Conservation (phyloP, 352 stramenopile genomes). For the Thalassiosira mediterranea region DNA sequence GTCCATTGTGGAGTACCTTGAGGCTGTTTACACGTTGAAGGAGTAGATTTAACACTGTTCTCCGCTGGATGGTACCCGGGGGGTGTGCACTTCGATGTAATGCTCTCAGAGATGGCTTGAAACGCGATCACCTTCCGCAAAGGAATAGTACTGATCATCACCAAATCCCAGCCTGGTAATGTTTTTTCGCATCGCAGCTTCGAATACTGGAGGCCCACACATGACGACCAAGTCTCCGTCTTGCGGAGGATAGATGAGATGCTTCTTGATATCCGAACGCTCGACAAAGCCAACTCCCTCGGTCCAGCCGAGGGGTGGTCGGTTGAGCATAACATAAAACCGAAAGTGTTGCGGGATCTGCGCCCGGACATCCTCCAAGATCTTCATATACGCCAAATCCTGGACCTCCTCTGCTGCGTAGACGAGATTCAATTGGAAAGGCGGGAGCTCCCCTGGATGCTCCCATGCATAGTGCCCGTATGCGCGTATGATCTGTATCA, state of each 20-base stretch:
- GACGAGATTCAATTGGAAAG: conserved; percentile 55
- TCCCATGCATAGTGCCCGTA: conserved; percentile 41
- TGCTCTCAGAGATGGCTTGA: conserved; percentile 22
- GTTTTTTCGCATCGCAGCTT: conserved; percentile 48
- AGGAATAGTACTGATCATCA: conserved; percentile 44
- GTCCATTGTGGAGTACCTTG: conserved; percentile 86
- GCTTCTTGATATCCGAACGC: conserved; percentile 39
- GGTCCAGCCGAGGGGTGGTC: conserved; percentile 64
- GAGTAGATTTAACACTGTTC: too few relatives aligned
- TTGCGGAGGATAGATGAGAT: conserved; percentile 53
- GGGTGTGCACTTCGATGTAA: too few relatives aligned
- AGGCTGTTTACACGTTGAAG: conserved; percentile 62
- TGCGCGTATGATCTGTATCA: conserved; percentile 68
- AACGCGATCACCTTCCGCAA: conserved; percentile 37
- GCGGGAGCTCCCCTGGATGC: conserved; percentile 24
- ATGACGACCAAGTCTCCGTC: conserved; percentile 58
- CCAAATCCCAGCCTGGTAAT: conserved; percentile 31
- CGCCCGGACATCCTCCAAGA: conserved; percentile 38
- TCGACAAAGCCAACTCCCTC: conserved; percentile 66
- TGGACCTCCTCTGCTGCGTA: conserved; percentile 58
- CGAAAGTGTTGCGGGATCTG: conserved; percentile 47
- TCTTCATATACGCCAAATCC: conserved; percentile 63
- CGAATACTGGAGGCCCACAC: conserved; percentile 62
- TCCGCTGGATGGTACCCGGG: too few relatives aligned
- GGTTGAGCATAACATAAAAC: conserved; percentile 60